phyloP scores from a whole-genome alignment of 768 basidiomycete species.

The Coprinopsis cinerea region DNA sequence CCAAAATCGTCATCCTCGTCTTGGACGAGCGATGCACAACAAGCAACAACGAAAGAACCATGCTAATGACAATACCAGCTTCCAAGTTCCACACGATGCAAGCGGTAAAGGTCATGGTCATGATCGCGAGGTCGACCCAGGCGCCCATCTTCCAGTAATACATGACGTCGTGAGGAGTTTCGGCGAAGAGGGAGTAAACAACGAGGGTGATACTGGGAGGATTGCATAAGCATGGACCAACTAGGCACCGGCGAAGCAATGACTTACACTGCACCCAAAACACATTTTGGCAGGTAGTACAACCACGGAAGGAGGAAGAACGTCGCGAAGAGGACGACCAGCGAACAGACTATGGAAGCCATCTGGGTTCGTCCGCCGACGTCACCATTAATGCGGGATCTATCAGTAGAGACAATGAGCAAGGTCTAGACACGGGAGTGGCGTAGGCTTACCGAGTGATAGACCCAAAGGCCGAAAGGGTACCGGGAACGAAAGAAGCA shows the following conservation, averaged over 20 bases:
- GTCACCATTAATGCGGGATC: slow-evolving; percentile 86
- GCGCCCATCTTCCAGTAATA: slow-evolving; percentile 90
- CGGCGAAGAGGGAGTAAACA: slow-evolving; percentile 76
- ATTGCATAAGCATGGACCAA: neutral
- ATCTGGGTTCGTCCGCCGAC: slow-evolving; percentile 88
- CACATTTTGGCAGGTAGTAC: slow-evolving; percentile 84
- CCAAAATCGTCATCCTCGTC: slow-evolving; percentile 87
- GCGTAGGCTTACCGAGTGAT: slow-evolving; percentile 65
- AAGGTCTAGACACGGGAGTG: neutral
- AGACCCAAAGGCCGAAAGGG: slow-evolving; percentile 87
- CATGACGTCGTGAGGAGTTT: slow-evolving; percentile 80
- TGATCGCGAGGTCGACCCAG: slow-evolving; percentile 86
- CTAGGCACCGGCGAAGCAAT: neutral
- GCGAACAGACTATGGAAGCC: slow-evolving; percentile 74
- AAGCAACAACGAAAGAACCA: slow-evolving; percentile 82
- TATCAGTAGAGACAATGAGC: slow-evolving; percentile 15
- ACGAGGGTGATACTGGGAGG: slow-evolving; percentile 69
- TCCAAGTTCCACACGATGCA: slow-evolving; percentile 91
- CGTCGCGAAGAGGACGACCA: slow-evolving; percentile 71
- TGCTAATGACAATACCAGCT: slow-evolving; percentile 83
- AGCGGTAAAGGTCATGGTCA: slow-evolving; percentile 81
- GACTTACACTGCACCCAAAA: slow-evolving; percentile 80
- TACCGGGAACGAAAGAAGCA: slow-evolving; percentile 80
- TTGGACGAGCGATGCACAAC: slow-evolving; percentile 88
- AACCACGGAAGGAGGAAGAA: slow-evolving; percentile 87